Evolutionary conservation across 371 early-diverging fungal genomes (phyloP).

Genomic region (Mucor plumbeus): DNA sequence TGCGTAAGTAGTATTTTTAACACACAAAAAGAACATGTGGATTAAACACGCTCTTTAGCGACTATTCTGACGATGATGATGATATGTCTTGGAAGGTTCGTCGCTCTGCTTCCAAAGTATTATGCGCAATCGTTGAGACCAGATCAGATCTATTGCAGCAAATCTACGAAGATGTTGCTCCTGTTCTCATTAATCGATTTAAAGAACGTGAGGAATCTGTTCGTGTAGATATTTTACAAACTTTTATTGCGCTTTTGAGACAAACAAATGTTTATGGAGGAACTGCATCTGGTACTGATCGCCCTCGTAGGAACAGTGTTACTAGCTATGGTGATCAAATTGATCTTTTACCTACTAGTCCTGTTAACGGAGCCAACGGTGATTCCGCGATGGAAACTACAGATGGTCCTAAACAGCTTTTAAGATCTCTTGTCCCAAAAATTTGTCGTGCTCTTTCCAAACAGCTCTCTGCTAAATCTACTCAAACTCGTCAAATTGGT

Average conservation of each 20-base stretch:
- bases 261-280: constrained; percentile 71
- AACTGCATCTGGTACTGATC: background rate
- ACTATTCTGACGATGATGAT: constrained; percentile 79
- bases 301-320: constrained; percentile 63
- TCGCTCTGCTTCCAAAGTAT: constrained; percentile 80
- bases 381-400: background rate
- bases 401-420: constrained; percentile 52
- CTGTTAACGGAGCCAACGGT: background rate
- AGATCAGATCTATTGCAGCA: constrained; percentile 70
- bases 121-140: constrained; percentile 78
- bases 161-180: constrained; percentile 72
- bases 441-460: constrained; percentile 72
- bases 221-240: constrained; percentile 80
- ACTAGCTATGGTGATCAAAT: constrained; percentile 59
- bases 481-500: constrained; percentile 76
- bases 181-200: constrained; percentile 79
- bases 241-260: constrained; percentile 75
- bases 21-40: background rate
- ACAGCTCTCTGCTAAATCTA: constrained; percentile 75
- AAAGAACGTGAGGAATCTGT: constrained; percentile 94
- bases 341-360: constrained; percentile 12
- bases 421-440: constrained; percentile 65
- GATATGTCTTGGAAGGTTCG: constrained; percentile 94
- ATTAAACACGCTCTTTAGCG: constrained; percentile 37
- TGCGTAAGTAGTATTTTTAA: constrained; percentile 34